phyloP scores from a whole-genome alignment of 495 filamentous ascomycete species.

The Penicillium angulare region DNA sequence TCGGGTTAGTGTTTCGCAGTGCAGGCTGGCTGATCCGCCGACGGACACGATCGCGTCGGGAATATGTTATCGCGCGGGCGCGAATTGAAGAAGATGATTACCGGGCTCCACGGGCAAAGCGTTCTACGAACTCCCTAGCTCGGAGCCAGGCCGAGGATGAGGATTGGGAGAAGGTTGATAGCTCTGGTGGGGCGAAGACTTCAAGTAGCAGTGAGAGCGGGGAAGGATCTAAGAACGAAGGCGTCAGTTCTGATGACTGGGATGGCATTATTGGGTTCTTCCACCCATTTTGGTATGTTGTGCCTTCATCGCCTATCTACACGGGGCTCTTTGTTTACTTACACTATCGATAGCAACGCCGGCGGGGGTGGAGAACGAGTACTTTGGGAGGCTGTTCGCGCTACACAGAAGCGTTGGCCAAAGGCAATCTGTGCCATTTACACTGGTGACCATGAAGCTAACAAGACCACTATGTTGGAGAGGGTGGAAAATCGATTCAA shows the following conservation, averaged over 20 bases:
- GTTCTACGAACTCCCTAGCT: conserved; percentile 16
- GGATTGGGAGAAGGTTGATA: conserved; percentile 75
- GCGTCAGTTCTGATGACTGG: conserved; percentile 53
- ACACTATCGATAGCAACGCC: conserved; percentile 64
- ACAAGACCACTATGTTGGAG: conserved; percentile 73
- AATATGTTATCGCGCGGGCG: conserved; percentile 59
- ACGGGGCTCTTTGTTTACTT: conserved; percentile 1
- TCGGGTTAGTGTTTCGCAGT: conserved; percentile 40
- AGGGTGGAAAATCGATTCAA: conserved; percentile 88
- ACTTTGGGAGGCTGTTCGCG: conserved; percentile 91
- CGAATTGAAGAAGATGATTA: conserved; percentile 59
- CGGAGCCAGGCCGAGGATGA: conserved; percentile 52
- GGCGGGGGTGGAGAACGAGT: conserved; percentile 95
- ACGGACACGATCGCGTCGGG: conserved; percentile 62
- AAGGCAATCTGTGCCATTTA: conserved; percentile 87
- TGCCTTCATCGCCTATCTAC: background rate
- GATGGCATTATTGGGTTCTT: conserved; percentile 90
- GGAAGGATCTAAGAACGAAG: background rate
- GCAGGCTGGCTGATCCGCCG: conserved; percentile 66
- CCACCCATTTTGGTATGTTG: conserved; percentile 81
- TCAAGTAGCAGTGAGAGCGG: conserved; percentile 44
- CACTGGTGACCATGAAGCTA: conserved; percentile 87
- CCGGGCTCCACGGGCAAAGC: conserved; percentile 35
- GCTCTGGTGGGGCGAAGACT: conserved; percentile 51
- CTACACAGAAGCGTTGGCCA: conserved; percentile 87